Base-by-base conservation (phyloP, 2,329 filamentous ascomycete genomes). In the Colletotrichum truncatum region DNA sequence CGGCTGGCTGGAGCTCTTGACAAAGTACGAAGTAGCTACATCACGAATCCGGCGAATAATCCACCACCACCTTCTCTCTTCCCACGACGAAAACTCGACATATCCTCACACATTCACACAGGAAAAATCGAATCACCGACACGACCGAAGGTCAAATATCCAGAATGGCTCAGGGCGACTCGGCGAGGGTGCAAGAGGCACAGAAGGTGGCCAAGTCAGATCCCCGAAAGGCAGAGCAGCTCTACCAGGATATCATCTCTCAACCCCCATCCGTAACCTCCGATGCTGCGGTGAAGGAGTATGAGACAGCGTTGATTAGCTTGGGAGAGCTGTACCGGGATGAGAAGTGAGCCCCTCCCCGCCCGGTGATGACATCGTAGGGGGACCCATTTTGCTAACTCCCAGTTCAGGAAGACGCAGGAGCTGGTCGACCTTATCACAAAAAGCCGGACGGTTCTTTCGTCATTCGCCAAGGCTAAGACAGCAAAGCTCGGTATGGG, bases 401-500 rank as follows among this genome's bases (percentile, higher is more conserved):
- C 59, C 52, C 25, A 57, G 39, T 62, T 73, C 68, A 94, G 91
- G 81, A 93, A 92, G 78, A 85, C 91, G 72, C 85, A 96, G 75
- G 93, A 97, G 74, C 89, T 99, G 66, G 93, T 97, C 68, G 90
- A 94, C 73, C 87, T 99, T 70, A 91, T 99, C 73, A 94, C 91
- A 75, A 93, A 93, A 78, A 97, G 94, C 80, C 89, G 95, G 75
- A 92, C 92, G 70, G 92, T 96, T 45, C 89, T 99, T 70, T 98
- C 95, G 64, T 96, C 93, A 69, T 98, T 99, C 79, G 96, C 96
- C 70, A 98, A 98, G 85, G 96, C 97, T 68, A 99, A 99, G 88
- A 98, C 96, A 30, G 93, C 96, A 61, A 99, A 99, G 83, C 86
- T 99, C 68, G 93, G 96, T 98, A 89, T 70, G 90, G 10, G 68